Evolutionary conservation across 352 stramenopile genomes (phyloP).

Genomic region (Pythium aquatile): DNA sequence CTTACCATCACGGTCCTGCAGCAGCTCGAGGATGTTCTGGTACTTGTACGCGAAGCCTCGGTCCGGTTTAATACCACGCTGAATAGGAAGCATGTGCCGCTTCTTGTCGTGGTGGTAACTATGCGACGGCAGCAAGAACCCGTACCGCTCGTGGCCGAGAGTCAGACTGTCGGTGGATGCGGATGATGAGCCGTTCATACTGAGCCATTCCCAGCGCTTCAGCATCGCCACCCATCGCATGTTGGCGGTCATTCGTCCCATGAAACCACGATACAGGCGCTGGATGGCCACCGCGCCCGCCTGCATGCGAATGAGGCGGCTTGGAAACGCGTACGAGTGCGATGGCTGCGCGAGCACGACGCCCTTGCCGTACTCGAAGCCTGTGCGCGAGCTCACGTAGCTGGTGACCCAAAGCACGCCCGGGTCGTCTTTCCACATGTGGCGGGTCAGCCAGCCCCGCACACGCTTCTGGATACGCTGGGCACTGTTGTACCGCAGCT

Average conservation of each 20-base stretch:
- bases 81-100: slow-evolving; percentile 52
- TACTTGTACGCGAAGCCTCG: slow-evolving; percentile 70
- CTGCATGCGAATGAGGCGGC: slow-evolving; percentile 39
- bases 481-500: slow-evolving; percentile 47
- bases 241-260: slow-evolving; percentile 58
- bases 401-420: slow-evolving; percentile 35
- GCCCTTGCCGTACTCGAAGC: slow-evolving; percentile 50
- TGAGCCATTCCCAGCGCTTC: slow-evolving; percentile 74
- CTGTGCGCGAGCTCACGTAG: slow-evolving; percentile 40
- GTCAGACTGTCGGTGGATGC: slow-evolving; percentile 45
- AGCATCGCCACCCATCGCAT: slow-evolving; percentile 66
- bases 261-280: slow-evolving; percentile 46
- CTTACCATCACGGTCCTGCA: slow-evolving; percentile 58
- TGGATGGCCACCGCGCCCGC: slow-evolving; percentile 43
- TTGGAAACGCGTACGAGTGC: slow-evolving; percentile 57
- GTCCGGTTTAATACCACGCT: slow-evolving; percentile 34
- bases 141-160: slow-evolving; percentile 51
- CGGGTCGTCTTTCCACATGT: slow-evolving; percentile 65
- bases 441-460: slow-evolving; percentile 62
- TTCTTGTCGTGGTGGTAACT: slow-evolving; percentile 39
- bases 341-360: slow-evolving; percentile 40
- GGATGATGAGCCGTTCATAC: slow-evolving; percentile 26
- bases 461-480: slow-evolving; percentile 53
- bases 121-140: slow-evolving; percentile 53
- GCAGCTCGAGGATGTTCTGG: slow-evolving; percentile 64